Percentiles rank a stretch among this genome's conserved stretches.
Conservation (phyloP, 176 grass and related monocot genomes). For the Lolium perenne region DNA sequence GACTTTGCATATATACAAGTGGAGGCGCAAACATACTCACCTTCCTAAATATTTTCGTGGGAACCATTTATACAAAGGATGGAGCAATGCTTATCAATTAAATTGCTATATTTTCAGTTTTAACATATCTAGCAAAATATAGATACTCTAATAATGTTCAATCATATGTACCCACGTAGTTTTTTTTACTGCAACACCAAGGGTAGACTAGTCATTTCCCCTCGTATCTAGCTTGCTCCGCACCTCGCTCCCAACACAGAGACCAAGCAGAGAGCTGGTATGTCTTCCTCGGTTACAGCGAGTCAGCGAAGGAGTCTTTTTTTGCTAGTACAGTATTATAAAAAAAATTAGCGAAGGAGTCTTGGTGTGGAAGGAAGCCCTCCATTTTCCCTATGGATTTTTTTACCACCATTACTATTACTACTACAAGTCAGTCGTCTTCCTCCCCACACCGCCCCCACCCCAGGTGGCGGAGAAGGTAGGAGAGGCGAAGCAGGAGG, state of each 20-base stretch:
- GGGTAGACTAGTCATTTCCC: not conserved
- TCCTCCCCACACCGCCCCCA: not conserved
- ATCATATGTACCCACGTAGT: too few relatives aligned
- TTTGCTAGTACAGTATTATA: too few relatives aligned
- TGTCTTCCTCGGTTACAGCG: not conserved
- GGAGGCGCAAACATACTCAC: too few relatives aligned
- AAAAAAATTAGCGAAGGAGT: not conserved
- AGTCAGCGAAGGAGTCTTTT: not conserved
- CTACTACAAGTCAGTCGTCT: not conserved
- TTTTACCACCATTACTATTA: not conserved
- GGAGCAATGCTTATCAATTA: too few relatives aligned
- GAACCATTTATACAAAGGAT: too few relatives aligned
- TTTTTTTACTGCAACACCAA: too few relatives aligned
- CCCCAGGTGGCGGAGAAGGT: not conserved
- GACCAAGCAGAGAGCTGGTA: not conserved
- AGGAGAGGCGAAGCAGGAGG: not conserved
- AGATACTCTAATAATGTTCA: too few relatives aligned
- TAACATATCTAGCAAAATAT: too few relatives aligned
- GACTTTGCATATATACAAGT: too few relatives aligned
- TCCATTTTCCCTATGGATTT: not conserved
- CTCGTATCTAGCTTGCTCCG: not conserved
- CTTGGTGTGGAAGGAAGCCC: slow-evolving; percentile 5
- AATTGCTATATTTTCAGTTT: too few relatives aligned
- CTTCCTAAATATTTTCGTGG: too few relatives aligned
- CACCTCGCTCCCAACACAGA: not conserved